Conservation (phyloP, 345 rosid genomes). For the Physaria fendleri region DNA sequence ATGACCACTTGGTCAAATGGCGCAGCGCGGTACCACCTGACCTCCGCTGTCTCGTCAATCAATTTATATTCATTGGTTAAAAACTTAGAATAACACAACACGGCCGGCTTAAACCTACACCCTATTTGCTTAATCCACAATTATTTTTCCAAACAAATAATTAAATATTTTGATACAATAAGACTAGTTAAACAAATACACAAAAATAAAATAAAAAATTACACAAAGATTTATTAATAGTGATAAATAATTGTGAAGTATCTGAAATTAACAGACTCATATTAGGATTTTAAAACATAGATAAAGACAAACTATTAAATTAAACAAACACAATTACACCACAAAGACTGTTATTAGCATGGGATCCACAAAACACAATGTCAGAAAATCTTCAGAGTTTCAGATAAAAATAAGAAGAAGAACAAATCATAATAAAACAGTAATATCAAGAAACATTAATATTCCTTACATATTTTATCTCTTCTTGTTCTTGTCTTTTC, state of each 20-base stretch:
- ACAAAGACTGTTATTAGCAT: conserved; percentile 23
- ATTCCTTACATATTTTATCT: conserved; percentile 34
- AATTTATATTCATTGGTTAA: neutral
- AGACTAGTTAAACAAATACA: neutral
- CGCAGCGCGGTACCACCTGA: too few relatives aligned
- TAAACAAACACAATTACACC: conserved; percentile 29
- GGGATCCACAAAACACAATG: conserved; percentile 34
- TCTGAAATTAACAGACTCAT: conserved; percentile 17
- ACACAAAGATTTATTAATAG: too few relatives aligned
- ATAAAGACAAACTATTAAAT: conserved; percentile 28
- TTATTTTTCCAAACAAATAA: neutral
- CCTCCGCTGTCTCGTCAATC: too few relatives aligned
- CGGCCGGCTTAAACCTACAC: conserved; percentile 13
- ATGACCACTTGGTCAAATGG: too few relatives aligned
- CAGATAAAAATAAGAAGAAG: conserved; percentile 22
- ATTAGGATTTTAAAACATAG: neutral
- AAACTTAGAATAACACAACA: too few relatives aligned
- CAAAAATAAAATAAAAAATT: too few relatives aligned
- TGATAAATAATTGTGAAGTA: neutral
- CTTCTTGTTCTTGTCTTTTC: conserved; percentile 60
- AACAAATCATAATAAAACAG: conserved; percentile 20
- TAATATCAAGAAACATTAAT: neutral
- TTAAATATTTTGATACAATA: too few relatives aligned
- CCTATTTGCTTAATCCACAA: conserved; percentile 3
- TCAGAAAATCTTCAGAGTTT: conserved; percentile 35